Base-by-base conservation (phyloP, 2,329 filamentous ascomycete species). In the Aspergillus arachidicola region DNA sequence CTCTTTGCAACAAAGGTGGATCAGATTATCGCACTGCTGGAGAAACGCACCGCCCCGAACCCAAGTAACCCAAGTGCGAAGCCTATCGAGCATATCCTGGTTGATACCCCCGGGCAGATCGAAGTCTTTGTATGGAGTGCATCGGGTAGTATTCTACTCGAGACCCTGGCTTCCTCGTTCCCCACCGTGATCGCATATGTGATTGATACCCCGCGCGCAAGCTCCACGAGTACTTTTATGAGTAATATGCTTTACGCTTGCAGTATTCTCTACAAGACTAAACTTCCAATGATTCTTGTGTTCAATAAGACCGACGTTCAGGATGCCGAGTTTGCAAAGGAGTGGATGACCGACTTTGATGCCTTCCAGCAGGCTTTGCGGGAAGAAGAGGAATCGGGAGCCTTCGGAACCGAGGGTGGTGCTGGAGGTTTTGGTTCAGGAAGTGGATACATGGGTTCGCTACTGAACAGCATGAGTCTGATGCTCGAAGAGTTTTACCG, bases 281-380 rank as follows among this genome's bases (percentile, higher is more conserved):
- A 96, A 77, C 84, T 99, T 0, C 95, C 95, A 28, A 99, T 99
- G 95, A 96, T 99, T 59, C 82, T 99, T 9, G 95, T 99, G 12
- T 98, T 99, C 85, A 99, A 99, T 84, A 99, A 99, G 83, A 97
- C 94, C 0, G 95, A 99, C 73, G 93, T 96, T 48, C 93, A 96
- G 77, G 91, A 96, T 72, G 92, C 93, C 0, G 86, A 87, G 30
- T 97, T 97, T 73, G 95, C 94, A 1, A 95, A 94, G 80, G 93
- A 98, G 75, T 99, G 96, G 95, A 99, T 99, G 95, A 96, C 94
- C 6, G 94, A 99, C 78, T 99, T 97, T 73, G 95, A 99, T 69
- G 89, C 91, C 0, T 99, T 99, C 81, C 95, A 98, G 76, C 87
- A 87, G 19, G 94, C 96, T 0, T 83, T 99, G 53, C 86, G 87